These are phyloP conservation scores for Cunninghamia lanceolata DNA, from an alignment of 75 land plant species.

Conservation along the genomic window DNA sequence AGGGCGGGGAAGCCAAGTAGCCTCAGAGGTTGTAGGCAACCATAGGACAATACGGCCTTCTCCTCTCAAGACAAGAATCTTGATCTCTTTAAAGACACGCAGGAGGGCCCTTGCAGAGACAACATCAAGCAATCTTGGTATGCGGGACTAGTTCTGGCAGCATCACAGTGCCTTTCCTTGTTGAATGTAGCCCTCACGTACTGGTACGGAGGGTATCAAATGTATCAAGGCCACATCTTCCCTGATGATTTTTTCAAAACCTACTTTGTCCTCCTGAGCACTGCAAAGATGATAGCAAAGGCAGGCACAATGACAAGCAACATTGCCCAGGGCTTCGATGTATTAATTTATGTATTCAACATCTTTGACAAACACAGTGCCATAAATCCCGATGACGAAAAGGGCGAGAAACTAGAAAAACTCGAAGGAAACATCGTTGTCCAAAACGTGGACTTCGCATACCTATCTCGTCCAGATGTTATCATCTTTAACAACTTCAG, in stretches of 20 bases:
- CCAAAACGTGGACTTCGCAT: slow-evolving; percentile 73
- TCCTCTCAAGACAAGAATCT: slow-evolving; percentile 42
- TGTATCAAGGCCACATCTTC: slow-evolving; percentile 33
- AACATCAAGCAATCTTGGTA: slow-evolving; percentile 47
- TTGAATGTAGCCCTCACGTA: slow-evolving; percentile 67
- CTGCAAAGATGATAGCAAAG: slow-evolving; percentile 77
- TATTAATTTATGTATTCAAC: slow-evolving; percentile 37
- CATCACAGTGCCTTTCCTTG: slow-evolving; percentile 37
- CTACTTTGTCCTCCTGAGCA: slow-evolving; percentile 77
- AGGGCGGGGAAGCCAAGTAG: slow-evolving; percentile 49
- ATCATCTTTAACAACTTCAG: slow-evolving; percentile 41
- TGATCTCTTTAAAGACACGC: slow-evolving; percentile 38
- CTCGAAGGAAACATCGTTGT: slow-evolving; percentile 77
- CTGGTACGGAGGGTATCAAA: slow-evolving; percentile 79
- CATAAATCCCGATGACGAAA: slow-evolving; percentile 28
- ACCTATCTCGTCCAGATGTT: slow-evolving; percentile 58
- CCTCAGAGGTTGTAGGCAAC: slow-evolving; percentile 65
- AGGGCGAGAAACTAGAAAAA: slow-evolving; percentile 29
- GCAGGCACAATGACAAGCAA: slow-evolving; percentile 65
- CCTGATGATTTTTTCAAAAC: slow-evolving; percentile 59
- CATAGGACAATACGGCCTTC: slow-evolving; percentile 72
- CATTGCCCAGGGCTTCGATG: slow-evolving; percentile 45
- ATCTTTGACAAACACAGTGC: slow-evolving; percentile 34
- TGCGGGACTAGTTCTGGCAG: slow-evolving; percentile 66
- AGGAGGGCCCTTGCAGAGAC: slow-evolving; percentile 46